Evolutionary conservation across 352 stramenopile genomes (phyloP).

Genomic region (Phytophthora sp.): DNA sequence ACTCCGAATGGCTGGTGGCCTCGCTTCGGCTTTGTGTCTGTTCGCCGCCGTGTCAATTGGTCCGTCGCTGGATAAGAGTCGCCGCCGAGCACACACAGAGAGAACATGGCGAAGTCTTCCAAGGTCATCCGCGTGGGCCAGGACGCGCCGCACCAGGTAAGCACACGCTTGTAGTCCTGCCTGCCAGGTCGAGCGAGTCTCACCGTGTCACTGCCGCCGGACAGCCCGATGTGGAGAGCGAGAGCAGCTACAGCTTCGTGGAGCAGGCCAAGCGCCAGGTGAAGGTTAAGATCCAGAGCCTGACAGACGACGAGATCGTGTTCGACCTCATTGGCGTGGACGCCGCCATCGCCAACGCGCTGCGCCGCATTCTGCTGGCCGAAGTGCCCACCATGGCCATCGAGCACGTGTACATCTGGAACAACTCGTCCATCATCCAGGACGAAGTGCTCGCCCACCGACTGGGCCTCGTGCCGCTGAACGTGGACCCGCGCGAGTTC

Average conservation of each 20-base stretch:
- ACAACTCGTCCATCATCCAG: constrained; percentile 95
- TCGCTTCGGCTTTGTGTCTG: constrained; percentile 33
- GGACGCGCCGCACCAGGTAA: constrained; percentile 82
- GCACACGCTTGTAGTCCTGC: not conserved
- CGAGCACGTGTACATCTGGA: constrained; percentile 94
- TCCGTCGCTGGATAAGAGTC: constrained; percentile 19
- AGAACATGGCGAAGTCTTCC: constrained; percentile 66
- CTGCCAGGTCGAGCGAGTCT: constrained; percentile 5
- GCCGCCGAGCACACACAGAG: constrained; percentile 2
- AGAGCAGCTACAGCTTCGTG: constrained; percentile 79
- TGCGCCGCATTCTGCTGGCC: constrained; percentile 90
- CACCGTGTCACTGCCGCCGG: constrained; percentile 8
- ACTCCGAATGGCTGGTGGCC: constrained; percentile 36
- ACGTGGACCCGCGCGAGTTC: constrained; percentile 86
- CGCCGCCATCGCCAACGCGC: constrained; percentile 91
- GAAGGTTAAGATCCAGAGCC: constrained; percentile 85
- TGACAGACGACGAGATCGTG: constrained; percentile 89
- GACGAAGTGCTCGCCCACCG: constrained; percentile 94
- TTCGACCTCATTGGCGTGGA: constrained; percentile 94
- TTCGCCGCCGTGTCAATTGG: constrained; percentile 24
- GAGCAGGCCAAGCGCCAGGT: constrained; percentile 86
- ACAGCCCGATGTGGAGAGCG: constrained; percentile 77
- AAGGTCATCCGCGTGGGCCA: constrained; percentile 81
- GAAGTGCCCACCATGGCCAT: constrained; percentile 95
- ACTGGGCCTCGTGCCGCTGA: constrained; percentile 86